Base-by-base conservation (phyloP, 768 basidiomycete genomes). In the Thelephora aurantiotincta region DNA sequence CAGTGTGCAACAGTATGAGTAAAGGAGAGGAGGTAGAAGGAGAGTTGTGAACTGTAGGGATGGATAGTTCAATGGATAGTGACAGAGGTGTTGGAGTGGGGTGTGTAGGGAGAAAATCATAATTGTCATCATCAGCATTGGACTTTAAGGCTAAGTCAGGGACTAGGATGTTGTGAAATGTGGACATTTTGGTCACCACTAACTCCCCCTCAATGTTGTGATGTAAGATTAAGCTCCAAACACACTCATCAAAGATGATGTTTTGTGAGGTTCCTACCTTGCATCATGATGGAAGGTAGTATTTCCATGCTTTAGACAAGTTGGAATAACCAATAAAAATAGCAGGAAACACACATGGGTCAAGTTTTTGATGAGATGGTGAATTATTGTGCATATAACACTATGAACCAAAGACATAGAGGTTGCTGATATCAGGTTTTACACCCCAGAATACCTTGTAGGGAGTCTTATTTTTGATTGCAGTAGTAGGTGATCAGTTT, bases 341-440 rank as follows among this genome's bases (percentile, higher is more conserved):
- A 49, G 51, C 56, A 18, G 50, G 42, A 2, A 38, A 16, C 1
- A 48, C 48, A 37, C 54, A 51, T 6, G 53, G 26, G 18, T 50
- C 55, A 14, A 56, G 46, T 43, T 55, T 55, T 23, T 30, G 11
- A 18, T 47, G 48, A 19, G 44, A 41, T 26, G 49, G 41, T 3
- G 47, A 46, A n/a, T 50, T 55, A 30, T 54, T 51, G 51, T 53
- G 53, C 22, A 52, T 57, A 22, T 49, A 56, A 14, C 53, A 54
- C 11, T 37, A 30, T 45, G 52, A 60, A 11, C 62, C 62, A 38
- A 60, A 61, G 14, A 54, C 49, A 30, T 55, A 45, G 18, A 60
- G 48, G 38, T 54, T 49, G 2, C 46, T 37, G 16, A 61, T 44
- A 6, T 41, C 34, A 5, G 55, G 55, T 37, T 52, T 50, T 11